Conservation (phyloP, 345 rosid genomes). For the Ceriops zippeliana region DNA sequence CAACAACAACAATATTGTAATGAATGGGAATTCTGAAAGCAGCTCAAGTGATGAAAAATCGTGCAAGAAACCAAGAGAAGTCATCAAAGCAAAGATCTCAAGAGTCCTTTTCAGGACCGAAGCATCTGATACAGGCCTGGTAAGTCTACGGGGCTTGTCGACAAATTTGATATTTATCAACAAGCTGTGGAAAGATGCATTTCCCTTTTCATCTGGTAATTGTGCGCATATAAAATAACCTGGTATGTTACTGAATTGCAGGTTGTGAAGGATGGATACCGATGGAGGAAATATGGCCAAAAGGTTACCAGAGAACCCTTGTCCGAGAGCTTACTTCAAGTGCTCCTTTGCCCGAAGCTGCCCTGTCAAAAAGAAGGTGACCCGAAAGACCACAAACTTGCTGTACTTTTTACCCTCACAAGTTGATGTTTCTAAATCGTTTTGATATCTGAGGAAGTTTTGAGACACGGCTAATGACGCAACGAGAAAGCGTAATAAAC, state of each 20-base stretch:
- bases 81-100: conserved; percentile 65
- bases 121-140: conserved; percentile 71
- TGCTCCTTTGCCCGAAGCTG: conserved; percentile 96
- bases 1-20: conserved; percentile 23
- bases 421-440: background rate
- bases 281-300: conserved; percentile 99
- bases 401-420: background rate
- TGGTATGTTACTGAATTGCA: conserved; percentile 16
- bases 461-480: background rate
- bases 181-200: background rate
- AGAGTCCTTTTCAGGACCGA: conserved; percentile 58
- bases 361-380: conserved; percentile 95
- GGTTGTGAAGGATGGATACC: conserved; percentile 97
- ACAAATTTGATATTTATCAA: background rate
- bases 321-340: conserved; percentile 95
- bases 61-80: conserved; percentile 66
- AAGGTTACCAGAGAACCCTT: conserved; percentile 99
- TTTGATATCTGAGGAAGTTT: too few species aligned
- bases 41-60: conserved; percentile 90
- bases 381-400: background rate
- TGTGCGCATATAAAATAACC: background rate
- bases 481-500: too few species aligned
- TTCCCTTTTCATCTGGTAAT: background rate
- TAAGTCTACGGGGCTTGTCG: conserved; percentile 26
- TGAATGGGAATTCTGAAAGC: conserved; percentile 65